A percentile compares a stretch with the other conserved stretches of the same genome.
Conservation (phyloP, 768 basidiomycete species). For the Leccinum longicurvipes region DNA sequence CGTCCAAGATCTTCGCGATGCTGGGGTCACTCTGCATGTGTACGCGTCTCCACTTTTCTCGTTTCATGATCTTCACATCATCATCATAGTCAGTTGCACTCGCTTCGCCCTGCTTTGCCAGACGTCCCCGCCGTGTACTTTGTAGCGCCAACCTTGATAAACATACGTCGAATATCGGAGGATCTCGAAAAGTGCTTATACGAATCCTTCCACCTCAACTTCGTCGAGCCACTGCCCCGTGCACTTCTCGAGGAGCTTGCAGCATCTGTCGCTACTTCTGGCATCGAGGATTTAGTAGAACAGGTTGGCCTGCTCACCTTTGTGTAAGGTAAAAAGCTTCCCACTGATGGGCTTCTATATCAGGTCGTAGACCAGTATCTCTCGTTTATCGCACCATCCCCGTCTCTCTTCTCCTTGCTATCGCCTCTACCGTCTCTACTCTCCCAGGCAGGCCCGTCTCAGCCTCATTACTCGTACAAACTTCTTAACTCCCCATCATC, state of each 20-base stretch:
- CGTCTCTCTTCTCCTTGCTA: slow-evolving; percentile 88
- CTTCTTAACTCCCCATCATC: slow-evolving; percentile 90
- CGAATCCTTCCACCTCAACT: slow-evolving; percentile 92
- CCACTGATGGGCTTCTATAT: neutral
- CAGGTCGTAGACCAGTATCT: slow-evolving; percentile 96
- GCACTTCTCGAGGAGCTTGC: slow-evolving; percentile 92
- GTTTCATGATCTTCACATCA: slow-evolving; percentile 1
- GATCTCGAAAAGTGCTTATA: slow-evolving; percentile 89
- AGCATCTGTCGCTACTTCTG: slow-evolving; percentile 78
- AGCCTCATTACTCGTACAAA: slow-evolving; percentile 65
- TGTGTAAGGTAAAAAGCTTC: neutral
- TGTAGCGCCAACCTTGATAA: slow-evolving; percentile 82
- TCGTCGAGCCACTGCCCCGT: slow-evolving; percentile 88
- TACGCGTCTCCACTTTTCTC: slow-evolving; percentile 40
- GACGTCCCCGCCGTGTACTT: slow-evolving; percentile 99
- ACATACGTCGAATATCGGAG: slow-evolving; percentile 88
- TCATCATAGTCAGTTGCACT: slow-evolving; percentile 76
- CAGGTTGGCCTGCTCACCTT: slow-evolving; percentile 46
- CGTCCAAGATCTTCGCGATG: slow-evolving; percentile 94
- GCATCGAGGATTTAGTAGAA: slow-evolving; percentile 75
- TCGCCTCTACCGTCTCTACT: slow-evolving; percentile 48
- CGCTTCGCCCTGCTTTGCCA: slow-evolving; percentile 79
- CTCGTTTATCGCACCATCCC: slow-evolving; percentile 91
- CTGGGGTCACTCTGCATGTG: slow-evolving; percentile 98
- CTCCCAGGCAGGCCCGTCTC: slow-evolving; percentile 33